Evolutionary conservation across 2,329 filamentous ascomycete species (phyloP), one percentile per base, ranked within the genome.

Genomic region (Penicillium paneum): DNA sequence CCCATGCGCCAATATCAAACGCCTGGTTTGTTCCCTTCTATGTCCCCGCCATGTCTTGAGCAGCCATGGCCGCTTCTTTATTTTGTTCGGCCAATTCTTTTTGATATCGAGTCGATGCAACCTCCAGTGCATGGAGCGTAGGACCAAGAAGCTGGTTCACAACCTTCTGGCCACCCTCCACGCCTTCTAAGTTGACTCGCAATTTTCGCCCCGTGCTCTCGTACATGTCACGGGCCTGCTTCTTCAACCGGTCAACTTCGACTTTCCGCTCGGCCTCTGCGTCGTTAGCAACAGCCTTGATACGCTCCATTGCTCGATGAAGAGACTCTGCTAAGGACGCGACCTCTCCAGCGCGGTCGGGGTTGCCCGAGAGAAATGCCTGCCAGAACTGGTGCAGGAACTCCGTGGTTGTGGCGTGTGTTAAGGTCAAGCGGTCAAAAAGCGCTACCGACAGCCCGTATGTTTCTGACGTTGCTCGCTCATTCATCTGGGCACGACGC

Each of bases 381-480:
- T 84, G 83, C 93, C 93, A 99, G 77, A 99, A 99, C 71, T 97
- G 95, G 65, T 93, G 90, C n/a, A 99, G 78, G 67, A 97, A 99
- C 68, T 99, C 94, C 35, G 90, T 88, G 0, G 91, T 95, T 0
- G 94, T 99, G 49, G 92, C 92, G 70, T 97, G 91, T 0, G 93
- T 96, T 52, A 89, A 79, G 12, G 78, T 80, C n/a, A 89, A 68
- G 17, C 81, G 81, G 61, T 88, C 85, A 60, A 84, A 85, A 1
- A 85, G 76, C 3, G 71, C 64, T 8, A 74, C 60, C 1, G 81
- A 77, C 15, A 83, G 71, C 4, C 79, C 81, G 31, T 73, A 76
- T 1, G 76, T 75, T 31, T 68, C 66, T 8, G 74, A 67, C 2
- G 64, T 64, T 3, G 71, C 61, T 5, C 64, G 63, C 39, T 78